phyloP scores from a whole-genome alignment of 2,329 filamentous ascomycete species.

The Westerdykella aurantiaca region DNA sequence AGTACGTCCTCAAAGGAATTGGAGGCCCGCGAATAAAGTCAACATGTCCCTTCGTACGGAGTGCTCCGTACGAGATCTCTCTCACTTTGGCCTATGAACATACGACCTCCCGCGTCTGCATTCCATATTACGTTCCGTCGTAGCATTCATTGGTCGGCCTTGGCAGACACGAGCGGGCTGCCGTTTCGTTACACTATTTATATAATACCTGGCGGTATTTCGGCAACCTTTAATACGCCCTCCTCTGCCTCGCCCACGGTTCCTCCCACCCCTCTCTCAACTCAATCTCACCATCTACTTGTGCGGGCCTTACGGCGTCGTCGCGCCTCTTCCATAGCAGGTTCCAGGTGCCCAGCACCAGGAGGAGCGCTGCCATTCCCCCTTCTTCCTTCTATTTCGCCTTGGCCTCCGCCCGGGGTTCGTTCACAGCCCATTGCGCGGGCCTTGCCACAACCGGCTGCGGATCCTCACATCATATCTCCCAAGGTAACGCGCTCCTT shows the following conservation, averaged over 20 bases:
- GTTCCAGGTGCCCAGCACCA: slow-evolving; percentile 2
- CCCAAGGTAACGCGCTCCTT: slow-evolving; percentile 28
- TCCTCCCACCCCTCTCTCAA: background rate
- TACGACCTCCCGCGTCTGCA: too few species aligned
- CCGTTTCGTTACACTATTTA: too few species aligned
- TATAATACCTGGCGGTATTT: too few species aligned
- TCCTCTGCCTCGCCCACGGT: background rate
- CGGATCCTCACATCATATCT: slow-evolving; percentile 25
- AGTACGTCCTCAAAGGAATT: too few species aligned
- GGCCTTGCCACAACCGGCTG: slow-evolving; percentile 30
- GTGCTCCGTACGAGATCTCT: too few species aligned
- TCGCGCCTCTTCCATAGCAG: slow-evolving; percentile 5
- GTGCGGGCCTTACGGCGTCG: slow-evolving; percentile 2
- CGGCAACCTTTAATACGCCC: background rate
- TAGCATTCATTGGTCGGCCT: too few species aligned
- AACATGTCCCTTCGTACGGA: too few species aligned
- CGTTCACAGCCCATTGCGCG: slow-evolving; percentile 18
- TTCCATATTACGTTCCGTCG: too few species aligned
- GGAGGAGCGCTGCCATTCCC: slow-evolving; percentile 4
- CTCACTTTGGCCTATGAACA: too few species aligned
- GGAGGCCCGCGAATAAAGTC: too few species aligned
- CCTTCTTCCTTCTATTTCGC: slow-evolving; percentile 2
- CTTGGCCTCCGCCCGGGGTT: slow-evolving; percentile 8
- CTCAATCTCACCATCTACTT: background rate
- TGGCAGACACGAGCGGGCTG: too few species aligned